Evolutionary conservation across 2,329 filamentous ascomycete genomes (phyloP).

Genomic region (Penicillium expansum): DNA sequence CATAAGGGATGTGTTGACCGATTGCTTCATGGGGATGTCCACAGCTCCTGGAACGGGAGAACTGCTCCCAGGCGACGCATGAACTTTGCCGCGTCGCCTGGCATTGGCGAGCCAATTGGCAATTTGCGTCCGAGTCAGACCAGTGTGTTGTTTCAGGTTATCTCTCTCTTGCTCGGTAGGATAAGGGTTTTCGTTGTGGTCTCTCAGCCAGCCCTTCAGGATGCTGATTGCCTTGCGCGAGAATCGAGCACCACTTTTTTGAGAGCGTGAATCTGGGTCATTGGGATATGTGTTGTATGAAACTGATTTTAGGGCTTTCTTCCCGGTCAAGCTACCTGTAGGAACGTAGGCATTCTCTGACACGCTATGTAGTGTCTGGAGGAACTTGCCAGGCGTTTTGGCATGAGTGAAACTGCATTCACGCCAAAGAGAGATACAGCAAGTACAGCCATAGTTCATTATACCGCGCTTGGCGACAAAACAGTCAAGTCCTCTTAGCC

Average conservation of each 20-base stretch:
- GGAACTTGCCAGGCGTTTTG: constrained; percentile 41
- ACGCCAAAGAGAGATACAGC: constrained; percentile 48
- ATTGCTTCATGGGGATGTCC: constrained; percentile 65
- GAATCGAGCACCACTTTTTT: constrained; percentile 73
- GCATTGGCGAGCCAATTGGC: constrained; percentile 92
- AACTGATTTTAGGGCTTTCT: constrained; percentile 43
- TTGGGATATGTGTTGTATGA: constrained; percentile 34
- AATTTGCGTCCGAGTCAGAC: constrained; percentile 78
- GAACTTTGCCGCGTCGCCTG: constrained; percentile 75
- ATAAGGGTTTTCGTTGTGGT: constrained; percentile 79
- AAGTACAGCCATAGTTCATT: constrained; percentile 47
- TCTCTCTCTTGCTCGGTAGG: constrained; percentile 86
- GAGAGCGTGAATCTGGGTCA: constrained; percentile 40
- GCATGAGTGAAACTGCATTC: constrained; percentile 49
- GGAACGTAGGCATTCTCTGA: constrained; percentile 43
- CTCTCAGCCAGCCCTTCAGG: constrained; percentile 79
- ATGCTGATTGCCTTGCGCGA: constrained; percentile 76
- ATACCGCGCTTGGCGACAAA: constrained; percentile 46
- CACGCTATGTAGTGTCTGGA: constrained; percentile 47
- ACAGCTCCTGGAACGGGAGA: constrained; percentile 71
- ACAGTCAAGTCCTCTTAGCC: constrained; percentile 47
- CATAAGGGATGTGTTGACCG: constrained; percentile 52
- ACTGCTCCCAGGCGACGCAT: constrained; percentile 59
- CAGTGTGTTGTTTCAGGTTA: constrained; percentile 71
- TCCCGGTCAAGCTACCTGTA: constrained; percentile 40